Percentiles rank a stretch among this genome's conserved stretches.
These are phyloP conservation scores for Fusarium sp. DNA, from an alignment of 2,329 filamentous ascomycete species.

Conservation along the genomic window DNA sequence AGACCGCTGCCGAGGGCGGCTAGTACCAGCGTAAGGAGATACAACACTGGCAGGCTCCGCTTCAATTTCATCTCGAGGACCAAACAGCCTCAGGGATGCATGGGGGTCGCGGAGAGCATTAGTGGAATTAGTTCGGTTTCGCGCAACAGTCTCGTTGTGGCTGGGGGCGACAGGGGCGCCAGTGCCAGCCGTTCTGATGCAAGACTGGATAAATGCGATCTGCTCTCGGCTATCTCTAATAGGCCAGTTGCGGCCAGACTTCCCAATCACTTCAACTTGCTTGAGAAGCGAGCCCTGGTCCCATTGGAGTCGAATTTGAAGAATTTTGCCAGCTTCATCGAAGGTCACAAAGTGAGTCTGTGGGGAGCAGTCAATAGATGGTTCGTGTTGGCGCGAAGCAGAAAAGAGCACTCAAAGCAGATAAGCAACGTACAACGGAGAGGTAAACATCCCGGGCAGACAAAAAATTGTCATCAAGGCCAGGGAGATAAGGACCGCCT, in stretches of 20 bases:
- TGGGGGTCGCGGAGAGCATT: slow-evolving; percentile 71
- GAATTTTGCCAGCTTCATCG: slow-evolving; percentile 78
- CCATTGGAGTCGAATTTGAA: slow-evolving; percentile 90
- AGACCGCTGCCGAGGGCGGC: slow-evolving; percentile 71
- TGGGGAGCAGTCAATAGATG: slow-evolving; percentile 12
- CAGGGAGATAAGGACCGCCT: slow-evolving; percentile 87
- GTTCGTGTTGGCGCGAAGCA: not conserved
- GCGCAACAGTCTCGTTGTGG: slow-evolving; percentile 51
- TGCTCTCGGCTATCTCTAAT: slow-evolving; percentile 90
- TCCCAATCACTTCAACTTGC: slow-evolving; percentile 92
- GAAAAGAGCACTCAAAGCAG: not conserved
- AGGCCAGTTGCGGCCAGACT: slow-evolving; percentile 91
- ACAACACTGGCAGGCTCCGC: slow-evolving; percentile 59
- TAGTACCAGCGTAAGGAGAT: slow-evolving; percentile 68
- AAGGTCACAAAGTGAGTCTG: slow-evolving; percentile 92
- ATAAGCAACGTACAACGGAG: slow-evolving; percentile 73
- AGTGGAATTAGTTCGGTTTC: slow-evolving; percentile 62
- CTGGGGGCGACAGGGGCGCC: slow-evolving; percentile 44
- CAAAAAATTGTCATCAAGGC: slow-evolving; percentile 93
- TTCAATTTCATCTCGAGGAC: slow-evolving; percentile 71
- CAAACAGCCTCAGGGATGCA: slow-evolving; percentile 79
- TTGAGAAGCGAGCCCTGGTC: slow-evolving; percentile 94
- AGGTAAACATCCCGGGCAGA: slow-evolving; percentile 82
- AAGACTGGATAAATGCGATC: slow-evolving; percentile 75
- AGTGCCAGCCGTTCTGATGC: slow-evolving; percentile 60